A percentile compares a stretch with the other conserved stretches of the same genome.
These are phyloP conservation scores for Prototheca wickerhamii DNA, from an alignment of 163 green algal genomes.

Conservation along the genomic window DNA sequence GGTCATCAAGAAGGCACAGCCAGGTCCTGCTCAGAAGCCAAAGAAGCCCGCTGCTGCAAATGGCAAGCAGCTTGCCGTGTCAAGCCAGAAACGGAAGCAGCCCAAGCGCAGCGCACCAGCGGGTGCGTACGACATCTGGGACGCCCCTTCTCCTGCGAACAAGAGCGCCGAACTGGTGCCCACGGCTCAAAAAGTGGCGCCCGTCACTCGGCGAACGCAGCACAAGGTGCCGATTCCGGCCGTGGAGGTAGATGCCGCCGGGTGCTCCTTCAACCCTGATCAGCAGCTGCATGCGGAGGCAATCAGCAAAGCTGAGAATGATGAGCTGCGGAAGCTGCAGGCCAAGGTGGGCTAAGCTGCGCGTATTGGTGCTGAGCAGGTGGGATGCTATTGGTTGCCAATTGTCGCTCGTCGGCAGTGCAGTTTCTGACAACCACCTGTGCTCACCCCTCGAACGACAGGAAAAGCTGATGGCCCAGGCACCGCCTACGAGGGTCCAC, in stretches of 20 bases:
- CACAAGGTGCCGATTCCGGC: conserved; percentile 12
- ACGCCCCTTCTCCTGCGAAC: not conserved
- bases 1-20: conserved; percentile 3
- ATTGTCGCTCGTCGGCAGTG: not conserved
- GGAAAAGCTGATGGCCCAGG: conserved; percentile 22
- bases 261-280: conserved; percentile 86
- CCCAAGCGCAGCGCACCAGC: not conserved
- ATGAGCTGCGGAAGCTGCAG: conserved; percentile 58
- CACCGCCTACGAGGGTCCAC: conserved; percentile 15
- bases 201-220: not conserved
- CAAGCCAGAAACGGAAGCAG: not conserved
- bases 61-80: too few species aligned
- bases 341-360: not conserved
- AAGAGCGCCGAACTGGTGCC: not conserved
- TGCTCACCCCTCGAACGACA: not conserved
- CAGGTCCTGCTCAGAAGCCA: not conserved
- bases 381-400: not conserved
- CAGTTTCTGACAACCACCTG: too few species aligned
- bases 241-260: conserved; percentile 68
- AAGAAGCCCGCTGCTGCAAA: not conserved
- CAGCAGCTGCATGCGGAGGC: conserved; percentile 68
- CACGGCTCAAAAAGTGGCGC: conserved; percentile 4
- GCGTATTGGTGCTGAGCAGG: not conserved
- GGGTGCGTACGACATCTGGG: not conserved
- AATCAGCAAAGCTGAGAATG: conserved; percentile 63